These are phyloP conservation scores for Heracleum sosnowskyi DNA, from an alignment of 129 eudicot species.

Conservation along the genomic window DNA sequence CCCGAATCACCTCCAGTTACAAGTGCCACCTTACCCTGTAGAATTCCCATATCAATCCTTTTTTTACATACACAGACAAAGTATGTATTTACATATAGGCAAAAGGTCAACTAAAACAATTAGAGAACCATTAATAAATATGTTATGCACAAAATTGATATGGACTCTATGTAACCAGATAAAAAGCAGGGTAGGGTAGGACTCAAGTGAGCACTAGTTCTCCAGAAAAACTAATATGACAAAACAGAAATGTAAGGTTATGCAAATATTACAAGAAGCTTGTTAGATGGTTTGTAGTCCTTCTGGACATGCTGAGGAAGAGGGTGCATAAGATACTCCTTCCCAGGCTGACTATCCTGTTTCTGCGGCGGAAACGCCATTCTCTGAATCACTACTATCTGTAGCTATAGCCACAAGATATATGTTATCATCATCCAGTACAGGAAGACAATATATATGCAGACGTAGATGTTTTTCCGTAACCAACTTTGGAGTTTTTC, in stretches of 20 bases:
- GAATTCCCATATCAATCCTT: not conserved
- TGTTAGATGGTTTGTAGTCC: conserved; percentile 62
- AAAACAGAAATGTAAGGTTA: not conserved
- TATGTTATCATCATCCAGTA: not conserved
- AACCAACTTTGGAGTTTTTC: not conserved
- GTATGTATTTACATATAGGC: too few relatives aligned
- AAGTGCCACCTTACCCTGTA: conserved; percentile 77
- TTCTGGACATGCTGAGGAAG: conserved; percentile 31
- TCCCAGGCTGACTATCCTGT: conserved; percentile 86
- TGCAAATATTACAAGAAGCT: conserved; percentile 38
- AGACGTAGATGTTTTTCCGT: not conserved
- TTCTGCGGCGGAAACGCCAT: conserved; percentile 58
- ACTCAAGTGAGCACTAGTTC: too few relatives aligned
- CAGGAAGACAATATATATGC: not conserved
- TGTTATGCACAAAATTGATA: too few relatives aligned
- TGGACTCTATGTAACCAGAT: too few relatives aligned
- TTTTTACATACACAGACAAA: not conserved
- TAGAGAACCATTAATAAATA: not conserved
- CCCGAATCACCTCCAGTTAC: conserved; percentile 93
- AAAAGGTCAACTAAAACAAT: not conserved
- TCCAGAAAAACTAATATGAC: too few relatives aligned
- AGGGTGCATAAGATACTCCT: conserved; percentile 85
- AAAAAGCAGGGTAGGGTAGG: too few relatives aligned
- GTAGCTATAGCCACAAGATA: not conserved
- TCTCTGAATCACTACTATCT: not conserved